These are phyloP conservation scores for Lodderomyces beijingensis DNA, from an alignment of 1,139 yeast species.

Conservation along the genomic window DNA sequence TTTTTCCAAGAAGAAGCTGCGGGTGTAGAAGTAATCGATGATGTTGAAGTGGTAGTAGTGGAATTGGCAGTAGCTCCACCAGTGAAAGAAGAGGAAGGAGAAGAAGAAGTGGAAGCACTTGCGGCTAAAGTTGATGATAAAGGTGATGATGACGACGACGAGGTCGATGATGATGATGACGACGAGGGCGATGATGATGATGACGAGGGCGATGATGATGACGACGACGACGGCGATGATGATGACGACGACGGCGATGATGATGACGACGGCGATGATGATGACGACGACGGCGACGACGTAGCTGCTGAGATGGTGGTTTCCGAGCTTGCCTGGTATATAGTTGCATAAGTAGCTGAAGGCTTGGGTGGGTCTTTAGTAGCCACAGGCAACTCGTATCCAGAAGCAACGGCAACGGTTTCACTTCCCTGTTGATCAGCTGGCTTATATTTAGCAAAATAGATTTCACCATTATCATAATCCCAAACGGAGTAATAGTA, in stretches of 20 bases:
- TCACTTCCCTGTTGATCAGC: background rate
- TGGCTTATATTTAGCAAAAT: constrained; percentile 15
- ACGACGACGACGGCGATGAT: too few species aligned
- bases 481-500: constrained; percentile 20
- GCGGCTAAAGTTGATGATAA: constrained; percentile 1
- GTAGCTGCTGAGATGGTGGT: constrained; percentile 10
- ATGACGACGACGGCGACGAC: too few species aligned
- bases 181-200: too few species aligned
- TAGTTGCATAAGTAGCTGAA: constrained; percentile 13
- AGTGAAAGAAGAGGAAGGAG: too few species aligned
- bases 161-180: too few species aligned
- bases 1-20: background rate
- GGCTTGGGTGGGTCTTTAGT: constrained; percentile 16
- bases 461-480: constrained; percentile 15
- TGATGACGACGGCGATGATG: too few species aligned
- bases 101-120: background rate
- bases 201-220: too few species aligned
- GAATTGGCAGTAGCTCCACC: background rate
- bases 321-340: constrained; percentile 15
- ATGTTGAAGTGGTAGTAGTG: background rate
- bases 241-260: too few species aligned
- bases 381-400: constrained; percentile 14
- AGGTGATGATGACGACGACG: too few species aligned
- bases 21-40: background rate
- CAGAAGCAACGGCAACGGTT: constrained; percentile 6